Base-by-base conservation (phyloP, 2,329 filamentous ascomycete genomes). In the Calonectria fujianensis region DNA sequence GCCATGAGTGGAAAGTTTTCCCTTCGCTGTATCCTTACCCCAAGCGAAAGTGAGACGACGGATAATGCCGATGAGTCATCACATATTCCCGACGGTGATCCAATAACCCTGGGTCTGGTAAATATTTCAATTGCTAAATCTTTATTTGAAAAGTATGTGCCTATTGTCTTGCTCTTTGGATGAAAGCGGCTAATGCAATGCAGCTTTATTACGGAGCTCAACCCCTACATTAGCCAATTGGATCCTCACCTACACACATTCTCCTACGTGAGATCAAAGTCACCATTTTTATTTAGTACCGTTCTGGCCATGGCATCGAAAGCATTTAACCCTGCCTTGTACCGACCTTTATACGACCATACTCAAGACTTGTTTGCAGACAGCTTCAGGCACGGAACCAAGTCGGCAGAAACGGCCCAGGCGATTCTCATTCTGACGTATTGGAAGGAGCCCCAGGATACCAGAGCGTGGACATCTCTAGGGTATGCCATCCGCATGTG, bases 391-490 rank as follows among this genome's bases (percentile, higher is more conserved):
- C 76, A 77, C 3, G 85, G 85, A 20, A 75, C 73, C 1, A 86
- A 86, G 59, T 87, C 85, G 0, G 78, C 81, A 2, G 85, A 87
- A 66, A 82, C 82, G 9, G 83, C 85, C 1, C 85, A 87, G 72
- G 85, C 83, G 0, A 83, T 86, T 11, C 76, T 85, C n/a, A 76
- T 85, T 11, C 71, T 85, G 8, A 87, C 85, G 2, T 86, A 86
- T 74, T 87, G 85, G 85, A 87, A 87, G 76, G 84, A 86, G 51
- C 84, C 85, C 3, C 82, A 84, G 10, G 86, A 87, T 72, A 85
- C 82, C 14, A 80, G 85, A 16, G 83, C 83, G 5, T 87, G 86
- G 85, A 80, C 85, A 24, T 79, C 83, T 1, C 76, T 87, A 11
- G 86, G 85, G 4, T 86, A 86, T 70, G 84, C 83, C 0, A 86